Evolutionary conservation across 1,284 basidiomycete genomes (phyloP), one percentile per base, ranked within the genome.

Genomic region (Ganoderma meredithae): DNA sequence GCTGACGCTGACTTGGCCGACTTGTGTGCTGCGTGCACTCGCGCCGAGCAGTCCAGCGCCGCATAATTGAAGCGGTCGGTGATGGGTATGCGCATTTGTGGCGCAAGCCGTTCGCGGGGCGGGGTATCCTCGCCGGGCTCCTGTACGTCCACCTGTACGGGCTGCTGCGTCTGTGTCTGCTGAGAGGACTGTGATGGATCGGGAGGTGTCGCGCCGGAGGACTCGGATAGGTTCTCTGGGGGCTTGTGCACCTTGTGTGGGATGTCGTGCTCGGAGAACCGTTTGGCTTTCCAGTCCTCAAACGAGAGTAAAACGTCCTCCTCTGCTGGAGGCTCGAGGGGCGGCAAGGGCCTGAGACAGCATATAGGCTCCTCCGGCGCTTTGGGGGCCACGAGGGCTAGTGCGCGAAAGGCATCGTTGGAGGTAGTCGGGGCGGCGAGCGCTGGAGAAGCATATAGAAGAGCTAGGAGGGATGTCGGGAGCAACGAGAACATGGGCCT

Each of bases 11-110:
- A 96, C 75, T 96, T 96, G 56, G 96, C 93, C 0, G 87, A 87
- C 36, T 89, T 88, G 76, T 97, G 96, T 0, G 95, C 86, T 2
- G 88, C 86, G 79, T 98, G 96, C 19, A 99, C 91, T 2, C 95
- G 92, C 1, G 97, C 96, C 0, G 95, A 96, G 77, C 97, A 99
- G 79, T 99, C 97, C 69, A 92, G 79, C 52, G 91, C 92, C 41
- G 97, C 97, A 76, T 98, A 99, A 81, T 99, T 98, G 86, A 97
- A 98, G 56, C 95, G 84, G 79, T 94, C 93, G 8, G 84, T 87
- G 49, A 92, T 79, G 44, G 91, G 90, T 8, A 92, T 87, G 31
- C 84, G 85, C 76, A 91, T 88, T 72, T 91, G 88, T 0, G 90
- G 88, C 25, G 88, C 83, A 41, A 85, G 75, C 3, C 79, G 76